Evolutionary conservation across 371 early-diverging fungal species (phyloP).

Genomic region (Phascolomyces articulosus): DNA sequence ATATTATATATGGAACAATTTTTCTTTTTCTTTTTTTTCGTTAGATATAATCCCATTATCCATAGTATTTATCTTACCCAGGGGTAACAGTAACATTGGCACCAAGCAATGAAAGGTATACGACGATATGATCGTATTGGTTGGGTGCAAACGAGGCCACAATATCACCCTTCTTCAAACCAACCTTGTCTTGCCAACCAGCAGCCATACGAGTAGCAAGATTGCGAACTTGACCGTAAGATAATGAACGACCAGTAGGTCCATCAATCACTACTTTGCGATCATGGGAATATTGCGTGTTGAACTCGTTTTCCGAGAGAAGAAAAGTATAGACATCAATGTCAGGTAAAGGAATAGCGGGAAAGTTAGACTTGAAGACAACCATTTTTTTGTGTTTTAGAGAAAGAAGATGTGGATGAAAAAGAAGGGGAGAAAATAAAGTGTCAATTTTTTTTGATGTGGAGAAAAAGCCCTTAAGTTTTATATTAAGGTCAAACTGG

Average conservation of each 20-base stretch:
- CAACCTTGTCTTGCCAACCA: conserved; percentile 58
- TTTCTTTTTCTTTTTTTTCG: neutral
- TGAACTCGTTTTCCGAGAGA: conserved; percentile 40
- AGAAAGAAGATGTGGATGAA: neutral
- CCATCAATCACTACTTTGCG: conserved; percentile 63
- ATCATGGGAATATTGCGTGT: conserved; percentile 30
- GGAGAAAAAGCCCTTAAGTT: neutral
- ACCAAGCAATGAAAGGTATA: conserved; percentile 40
- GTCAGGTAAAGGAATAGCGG: conserved; percentile 57
- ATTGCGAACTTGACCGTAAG: conserved; percentile 61
- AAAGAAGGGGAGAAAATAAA: neutral
- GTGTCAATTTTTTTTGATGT: neutral
- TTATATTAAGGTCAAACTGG: conserved; percentile 1
- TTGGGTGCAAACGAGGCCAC: conserved; percentile 76
- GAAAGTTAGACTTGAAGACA: conserved; percentile 17
- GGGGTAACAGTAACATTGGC: conserved; percentile 42
- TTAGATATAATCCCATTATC: too few relatives aligned
- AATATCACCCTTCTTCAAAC: conserved; percentile 65
- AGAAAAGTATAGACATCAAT: conserved; percentile 69
- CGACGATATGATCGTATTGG: conserved; percentile 40
- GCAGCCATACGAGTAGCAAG: conserved; percentile 60
- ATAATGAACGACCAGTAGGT: conserved; percentile 50
- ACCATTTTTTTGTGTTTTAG: conserved; percentile 7
- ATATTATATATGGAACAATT: neutral
- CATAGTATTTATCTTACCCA: conserved; percentile 19